Evolutionary conservation across 805 yeast species (phyloP).

Genomic region (Priceomyces haplophilus): DNA sequence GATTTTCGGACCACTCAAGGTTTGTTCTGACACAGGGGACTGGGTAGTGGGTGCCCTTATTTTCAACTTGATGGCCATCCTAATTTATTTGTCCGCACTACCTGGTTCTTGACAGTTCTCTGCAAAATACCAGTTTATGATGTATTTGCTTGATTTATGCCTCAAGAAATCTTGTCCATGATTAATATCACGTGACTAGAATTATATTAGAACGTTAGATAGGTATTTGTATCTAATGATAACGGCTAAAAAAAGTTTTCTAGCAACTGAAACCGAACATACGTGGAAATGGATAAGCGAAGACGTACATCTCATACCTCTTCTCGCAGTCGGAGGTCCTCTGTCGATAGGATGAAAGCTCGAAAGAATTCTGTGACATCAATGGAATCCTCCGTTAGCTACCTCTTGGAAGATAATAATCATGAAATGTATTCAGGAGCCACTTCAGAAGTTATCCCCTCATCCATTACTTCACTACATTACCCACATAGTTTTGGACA

Average conservation of each 20-base stretch:
- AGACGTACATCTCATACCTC: constrained; percentile 4
- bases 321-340: constrained; percentile 18
- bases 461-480: constrained; percentile 74
- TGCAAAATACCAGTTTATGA: not conserved
- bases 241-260: too few species aligned
- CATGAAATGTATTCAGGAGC: constrained; percentile 78
- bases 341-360: constrained; percentile 18
- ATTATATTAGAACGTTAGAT: too few species aligned
- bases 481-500: constrained; percentile 55
- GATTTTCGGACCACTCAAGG: constrained; percentile 9
- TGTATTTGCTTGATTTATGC: too few species aligned
- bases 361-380: constrained; percentile 32
- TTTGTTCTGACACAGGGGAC: constrained; percentile 2
- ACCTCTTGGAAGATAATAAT: constrained; percentile 53
- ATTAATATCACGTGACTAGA: constrained; percentile 2
- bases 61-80: constrained; percentile 22
- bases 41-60: constrained; percentile 15
- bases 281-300: not conserved
- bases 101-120: not conserved
- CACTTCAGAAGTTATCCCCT: constrained; percentile 70
- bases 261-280: too few species aligned
- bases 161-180: not conserved
- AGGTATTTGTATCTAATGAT: too few species aligned
- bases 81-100: not conserved
- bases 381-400: constrained; percentile 24